These are phyloP conservation scores for Plectranthus barbatus DNA, from an alignment of 257 asterid genomes.

Conservation along the genomic window DNA sequence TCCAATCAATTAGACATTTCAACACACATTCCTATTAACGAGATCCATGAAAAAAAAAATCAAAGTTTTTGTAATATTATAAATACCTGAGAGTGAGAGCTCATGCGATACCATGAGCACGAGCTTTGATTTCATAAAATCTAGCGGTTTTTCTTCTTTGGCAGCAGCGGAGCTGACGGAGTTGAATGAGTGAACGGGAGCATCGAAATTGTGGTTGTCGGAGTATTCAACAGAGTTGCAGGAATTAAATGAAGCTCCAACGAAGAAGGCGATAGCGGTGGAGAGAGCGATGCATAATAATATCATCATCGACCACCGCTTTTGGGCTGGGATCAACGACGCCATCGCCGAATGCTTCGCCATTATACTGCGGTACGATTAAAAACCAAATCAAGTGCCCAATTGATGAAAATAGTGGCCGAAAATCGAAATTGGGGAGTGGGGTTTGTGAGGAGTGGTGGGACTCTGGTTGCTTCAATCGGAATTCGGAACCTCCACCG, in stretches of 20 bases:
- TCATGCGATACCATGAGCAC: slow-evolving; percentile 78
- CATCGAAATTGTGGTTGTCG: slow-evolving; percentile 4
- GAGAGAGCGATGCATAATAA: slow-evolving; percentile 44
- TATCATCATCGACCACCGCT: slow-evolving; percentile 41
- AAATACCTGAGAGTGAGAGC: slow-evolving; percentile 77
- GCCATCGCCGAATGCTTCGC: slow-evolving; percentile 33
- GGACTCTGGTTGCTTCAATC: too few species aligned
- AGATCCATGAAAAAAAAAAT: background rate
- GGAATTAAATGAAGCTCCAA: slow-evolving; percentile 56
- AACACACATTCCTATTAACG: background rate
- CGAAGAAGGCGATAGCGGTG: slow-evolving; percentile 52
- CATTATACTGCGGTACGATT: slow-evolving; percentile 17
- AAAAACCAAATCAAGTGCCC: slow-evolving; percentile 5
- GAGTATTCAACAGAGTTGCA: slow-evolving; percentile 32
- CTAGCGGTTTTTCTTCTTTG: slow-evolving; percentile 33
- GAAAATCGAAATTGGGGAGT: too few species aligned
- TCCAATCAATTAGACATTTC: background rate
- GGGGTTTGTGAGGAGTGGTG: too few species aligned
- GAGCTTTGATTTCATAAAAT: slow-evolving; percentile 68
- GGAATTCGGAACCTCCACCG: too few species aligned
- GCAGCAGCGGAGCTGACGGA: slow-evolving; percentile 10
- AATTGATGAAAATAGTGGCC: slow-evolving; percentile 1
- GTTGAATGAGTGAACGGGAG: slow-evolving; percentile 18
- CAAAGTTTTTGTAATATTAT: background rate
- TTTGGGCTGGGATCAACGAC: slow-evolving; percentile 24